phyloP scores from a whole-genome alignment of 176 grass and related monocot genomes.

The Avena sativa region DNA sequence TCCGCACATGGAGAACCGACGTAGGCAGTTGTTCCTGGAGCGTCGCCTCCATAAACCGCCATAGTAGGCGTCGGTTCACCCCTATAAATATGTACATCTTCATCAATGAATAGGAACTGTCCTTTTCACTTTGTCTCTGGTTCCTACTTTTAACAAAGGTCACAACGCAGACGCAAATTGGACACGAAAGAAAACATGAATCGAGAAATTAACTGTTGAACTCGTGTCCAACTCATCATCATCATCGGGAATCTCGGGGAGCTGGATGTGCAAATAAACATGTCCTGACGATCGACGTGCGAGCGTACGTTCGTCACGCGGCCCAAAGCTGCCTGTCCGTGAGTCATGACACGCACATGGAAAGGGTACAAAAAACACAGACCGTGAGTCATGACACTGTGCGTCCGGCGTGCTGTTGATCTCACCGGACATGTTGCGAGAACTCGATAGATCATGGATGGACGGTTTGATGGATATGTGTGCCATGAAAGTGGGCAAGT shows the following conservation, averaged over 20 bases:
- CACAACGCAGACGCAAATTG: conserved; percentile 8
- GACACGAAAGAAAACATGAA: neutral
- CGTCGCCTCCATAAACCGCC: too few species aligned
- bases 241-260: conserved; percentile 38
- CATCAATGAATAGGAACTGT: too few species aligned
- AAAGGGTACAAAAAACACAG: neutral
- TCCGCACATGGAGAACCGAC: too few species aligned
- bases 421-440: neutral
- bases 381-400: neutral
- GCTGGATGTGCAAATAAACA: conserved; percentile 23
- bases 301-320: conserved; percentile 22
- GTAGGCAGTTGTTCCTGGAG: too few species aligned
- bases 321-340: neutral
- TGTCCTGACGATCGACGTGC: neutral
- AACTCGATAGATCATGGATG: neutral
- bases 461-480: too few species aligned
- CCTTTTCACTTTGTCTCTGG: too few species aligned
- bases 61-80: too few species aligned
- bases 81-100: too few species aligned
- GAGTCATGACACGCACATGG: neutral
- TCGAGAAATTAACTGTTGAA: too few species aligned
- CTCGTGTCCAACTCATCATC: too few species aligned
- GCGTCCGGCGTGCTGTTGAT: neutral
- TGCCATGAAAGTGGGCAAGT: too few species aligned
- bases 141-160: too few species aligned